These are phyloP conservation scores for Claviceps digitariae DNA, from an alignment of 2,329 filamentous ascomycete genomes.

Conservation along the genomic window DNA sequence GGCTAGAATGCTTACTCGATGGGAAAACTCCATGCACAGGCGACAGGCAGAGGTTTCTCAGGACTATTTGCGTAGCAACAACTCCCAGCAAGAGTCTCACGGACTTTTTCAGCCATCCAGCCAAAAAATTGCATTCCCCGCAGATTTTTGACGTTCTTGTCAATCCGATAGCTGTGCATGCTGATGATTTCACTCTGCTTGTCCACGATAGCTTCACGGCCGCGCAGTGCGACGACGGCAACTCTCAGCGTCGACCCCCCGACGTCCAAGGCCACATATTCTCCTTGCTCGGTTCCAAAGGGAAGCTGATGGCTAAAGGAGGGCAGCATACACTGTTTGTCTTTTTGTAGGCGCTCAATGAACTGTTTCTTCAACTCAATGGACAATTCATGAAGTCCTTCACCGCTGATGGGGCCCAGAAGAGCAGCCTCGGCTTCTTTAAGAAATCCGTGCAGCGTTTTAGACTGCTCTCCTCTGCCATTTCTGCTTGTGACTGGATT, in stretches of 20 bases:
- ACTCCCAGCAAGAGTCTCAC: slow-evolving; percentile 38
- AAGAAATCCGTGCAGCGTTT: slow-evolving; percentile 37
- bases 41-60: slow-evolving; percentile 39
- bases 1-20: slow-evolving; percentile 41
- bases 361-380: slow-evolving; percentile 40
- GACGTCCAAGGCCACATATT: slow-evolving; percentile 52
- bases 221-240: slow-evolving; percentile 46
- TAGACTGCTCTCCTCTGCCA: slow-evolving; percentile 11
- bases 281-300: slow-evolving; percentile 43
- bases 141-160: slow-evolving; percentile 38
- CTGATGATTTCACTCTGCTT: slow-evolving; percentile 38
- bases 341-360: slow-evolving; percentile 34
- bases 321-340: slow-evolving; percentile 48
- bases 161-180: slow-evolving; percentile 43
- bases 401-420: slow-evolving; percentile 31
- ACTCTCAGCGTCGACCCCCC: slow-evolving; percentile 55
- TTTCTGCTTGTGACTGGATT: slow-evolving; percentile 24
- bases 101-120: slow-evolving; percentile 52
- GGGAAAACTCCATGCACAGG: slow-evolving; percentile 56
- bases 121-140: slow-evolving; percentile 49
- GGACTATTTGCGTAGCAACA: slow-evolving; percentile 22
- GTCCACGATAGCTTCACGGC: slow-evolving; percentile 23
- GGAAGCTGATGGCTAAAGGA: slow-evolving; percentile 54
- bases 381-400: slow-evolving; percentile 33
- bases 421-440: slow-evolving; percentile 40